These are phyloP conservation scores for Penicillium sp. DNA, from an alignment of 2,329 filamentous ascomycete genomes.

Conservation along the genomic window DNA sequence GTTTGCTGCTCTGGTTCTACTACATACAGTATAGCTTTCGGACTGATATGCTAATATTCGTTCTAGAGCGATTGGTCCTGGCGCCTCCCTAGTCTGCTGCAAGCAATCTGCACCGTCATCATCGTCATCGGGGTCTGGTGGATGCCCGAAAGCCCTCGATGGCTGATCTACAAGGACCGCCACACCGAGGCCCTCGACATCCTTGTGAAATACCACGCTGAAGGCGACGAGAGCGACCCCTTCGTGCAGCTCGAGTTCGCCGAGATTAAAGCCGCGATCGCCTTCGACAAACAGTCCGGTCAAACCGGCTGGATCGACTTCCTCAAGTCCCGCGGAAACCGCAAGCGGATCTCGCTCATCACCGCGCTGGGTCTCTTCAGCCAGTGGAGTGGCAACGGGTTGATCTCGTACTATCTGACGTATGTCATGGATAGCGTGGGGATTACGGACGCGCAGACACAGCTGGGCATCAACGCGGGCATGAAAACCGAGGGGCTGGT, in stretches of 20 bases:
- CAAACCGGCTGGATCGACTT: slow-evolving; percentile 47
- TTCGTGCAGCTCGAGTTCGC: slow-evolving; percentile 26
- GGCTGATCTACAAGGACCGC: slow-evolving; percentile 4
- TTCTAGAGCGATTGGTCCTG: slow-evolving; percentile 21
- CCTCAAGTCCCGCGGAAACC: slow-evolving; percentile 55
- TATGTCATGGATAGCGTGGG: slow-evolving; percentile 43
- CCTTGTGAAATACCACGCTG: slow-evolving; percentile 22
- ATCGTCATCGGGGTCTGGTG: slow-evolving; percentile 20
- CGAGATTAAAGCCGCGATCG: slow-evolving; percentile 36
- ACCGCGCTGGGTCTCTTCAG: slow-evolving; percentile 59
- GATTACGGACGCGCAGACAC: slow-evolving; percentile 41
- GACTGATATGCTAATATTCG: not conserved
- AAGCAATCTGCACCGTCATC: slow-evolving; percentile 26
- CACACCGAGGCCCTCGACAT: not conserved
- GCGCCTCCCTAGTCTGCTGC: slow-evolving; percentile 18
- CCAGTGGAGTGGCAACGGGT: slow-evolving; percentile 60
- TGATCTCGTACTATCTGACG: slow-evolving; percentile 45
- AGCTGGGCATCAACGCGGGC: slow-evolving; percentile 47
- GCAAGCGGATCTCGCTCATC: slow-evolving; percentile 57
- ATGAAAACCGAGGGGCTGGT: slow-evolving; percentile 45
- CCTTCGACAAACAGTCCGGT: slow-evolving; percentile 51
- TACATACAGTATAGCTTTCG: too few species aligned
- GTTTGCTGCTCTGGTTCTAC: not conserved
- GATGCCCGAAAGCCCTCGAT: slow-evolving; percentile 26
- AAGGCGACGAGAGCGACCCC: slow-evolving; percentile 20